Percentiles rank a stretch among this genome's conserved stretches.
Conservation (phyloP, 2,329 filamentous ascomycete species). For the Trichoderma semiorbis region DNA sequence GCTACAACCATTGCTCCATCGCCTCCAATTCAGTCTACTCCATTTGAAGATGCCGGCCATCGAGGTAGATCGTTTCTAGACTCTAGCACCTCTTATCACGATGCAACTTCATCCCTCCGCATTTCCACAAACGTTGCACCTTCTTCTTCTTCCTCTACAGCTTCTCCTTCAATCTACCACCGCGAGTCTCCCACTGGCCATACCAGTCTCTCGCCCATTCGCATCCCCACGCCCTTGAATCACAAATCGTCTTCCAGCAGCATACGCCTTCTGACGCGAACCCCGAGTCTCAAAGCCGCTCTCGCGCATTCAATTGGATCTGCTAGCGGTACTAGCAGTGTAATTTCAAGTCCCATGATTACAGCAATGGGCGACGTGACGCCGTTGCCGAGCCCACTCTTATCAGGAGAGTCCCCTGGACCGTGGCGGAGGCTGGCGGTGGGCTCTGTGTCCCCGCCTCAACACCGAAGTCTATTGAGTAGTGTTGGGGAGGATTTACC, state of each 20-base stretch:
- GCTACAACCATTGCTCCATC: constrained; percentile 35
- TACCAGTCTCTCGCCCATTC: constrained; percentile 31
- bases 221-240: constrained; percentile 27
- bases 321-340: constrained; percentile 59
- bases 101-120: constrained; percentile 30
- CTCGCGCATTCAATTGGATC: constrained; percentile 42
- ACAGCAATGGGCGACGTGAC: constrained; percentile 75
- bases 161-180: constrained; percentile 25
- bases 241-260: constrained; percentile 31
- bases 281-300: constrained; percentile 59
- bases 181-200: constrained; percentile 38
- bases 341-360: constrained; percentile 69
- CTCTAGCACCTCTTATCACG: neutral
- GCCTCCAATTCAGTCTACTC: constrained; percentile 25
- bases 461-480: constrained; percentile 24
- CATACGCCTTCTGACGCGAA: constrained; percentile 53
- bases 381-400: constrained; percentile 71
- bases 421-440: constrained; percentile 58
- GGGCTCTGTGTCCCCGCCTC: constrained; percentile 43
- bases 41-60: neutral
- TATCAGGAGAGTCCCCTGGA: constrained; percentile 61
- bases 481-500: constrained; percentile 37
- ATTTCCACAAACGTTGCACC: constrained; percentile 37
- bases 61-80: neutral
- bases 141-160: constrained; percentile 16